Percentiles rank a stretch among this genome's conserved stretches.
Evolutionary conservation across 2,329 filamentous ascomycete genomes (phyloP).

Genomic region (Penicillium sclerotiorum): DNA sequence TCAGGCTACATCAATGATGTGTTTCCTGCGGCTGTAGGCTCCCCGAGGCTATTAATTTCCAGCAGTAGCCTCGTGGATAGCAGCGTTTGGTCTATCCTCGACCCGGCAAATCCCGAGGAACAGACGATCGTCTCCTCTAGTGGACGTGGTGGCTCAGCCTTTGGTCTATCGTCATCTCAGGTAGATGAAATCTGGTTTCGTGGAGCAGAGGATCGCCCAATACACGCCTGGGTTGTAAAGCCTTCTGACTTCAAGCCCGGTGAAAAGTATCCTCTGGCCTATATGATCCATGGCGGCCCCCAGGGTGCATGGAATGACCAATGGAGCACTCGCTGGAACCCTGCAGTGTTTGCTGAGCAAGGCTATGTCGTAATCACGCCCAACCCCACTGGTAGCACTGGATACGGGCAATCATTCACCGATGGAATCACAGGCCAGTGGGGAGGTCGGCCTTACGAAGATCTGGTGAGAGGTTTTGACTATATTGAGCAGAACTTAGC

Average conservation of each 20-base stretch:
- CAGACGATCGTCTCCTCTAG: constrained; percentile 42
- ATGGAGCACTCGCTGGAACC: constrained; percentile 60
- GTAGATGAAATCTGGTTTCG: constrained; percentile 51
- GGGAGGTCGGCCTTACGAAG: constrained; percentile 59
- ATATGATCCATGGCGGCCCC: constrained; percentile 58
- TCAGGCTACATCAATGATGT: constrained; percentile 46
- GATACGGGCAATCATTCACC: constrained; percentile 59
- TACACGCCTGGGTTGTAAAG: constrained; percentile 52
- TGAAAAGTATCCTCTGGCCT: constrained; percentile 57
- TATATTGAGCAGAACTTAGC: constrained; percentile 53
- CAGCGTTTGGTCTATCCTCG: constrained; percentile 46
- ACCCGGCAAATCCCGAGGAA: constrained; percentile 35
- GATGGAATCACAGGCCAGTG: constrained; percentile 56
- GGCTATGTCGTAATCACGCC: constrained; percentile 63
- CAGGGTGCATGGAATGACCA: constrained; percentile 55
- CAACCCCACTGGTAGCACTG: constrained; percentile 61
- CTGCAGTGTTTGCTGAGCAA: constrained; percentile 61
- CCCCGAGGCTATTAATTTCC: constrained; percentile 44
- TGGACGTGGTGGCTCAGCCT: constrained; percentile 38
- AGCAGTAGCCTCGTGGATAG: constrained; percentile 50
- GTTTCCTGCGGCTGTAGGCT: constrained; percentile 36
- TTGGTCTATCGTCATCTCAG: constrained; percentile 46
- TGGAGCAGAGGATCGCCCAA: constrained; percentile 46
- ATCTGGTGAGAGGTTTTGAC: constrained; percentile 58
- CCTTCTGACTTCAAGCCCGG: constrained; percentile 49